A percentile compares a stretch with the other conserved stretches of the same genome.
Conservation (phyloP, 306 rosid species). For the Malus fusca region DNA sequence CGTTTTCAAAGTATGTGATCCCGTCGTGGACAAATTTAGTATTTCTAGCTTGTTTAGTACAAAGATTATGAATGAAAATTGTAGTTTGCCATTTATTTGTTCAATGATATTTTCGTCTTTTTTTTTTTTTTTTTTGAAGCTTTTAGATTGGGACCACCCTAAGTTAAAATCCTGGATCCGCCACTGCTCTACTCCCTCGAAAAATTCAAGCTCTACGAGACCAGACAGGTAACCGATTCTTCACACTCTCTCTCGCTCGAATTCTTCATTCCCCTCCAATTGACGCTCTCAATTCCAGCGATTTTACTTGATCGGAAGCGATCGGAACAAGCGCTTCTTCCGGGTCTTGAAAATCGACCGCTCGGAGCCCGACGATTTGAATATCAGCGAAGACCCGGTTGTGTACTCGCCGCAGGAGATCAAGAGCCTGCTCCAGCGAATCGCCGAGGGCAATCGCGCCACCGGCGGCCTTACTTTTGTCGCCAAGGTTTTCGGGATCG, state of each 20-base stretch:
- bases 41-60: too few relatives aligned
- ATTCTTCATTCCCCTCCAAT: neutral
- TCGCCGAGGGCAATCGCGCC: slow-evolving; percentile 74
- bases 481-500: slow-evolving; percentile 73
- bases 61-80: too few relatives aligned
- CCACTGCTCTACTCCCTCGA: too few relatives aligned
- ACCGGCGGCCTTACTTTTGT: slow-evolving; percentile 75
- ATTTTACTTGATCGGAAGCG: slow-evolving; percentile 77
- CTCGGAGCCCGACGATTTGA: slow-evolving; percentile 80
- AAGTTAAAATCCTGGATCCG: too few relatives aligned
- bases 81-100: too few relatives aligned
- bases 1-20: too few relatives aligned
- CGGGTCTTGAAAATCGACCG: slow-evolving; percentile 91
- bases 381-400: slow-evolving; percentile 77
- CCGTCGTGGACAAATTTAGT: too few relatives aligned
- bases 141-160: too few relatives aligned
- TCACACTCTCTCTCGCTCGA: neutral
- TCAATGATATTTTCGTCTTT: too few relatives aligned
- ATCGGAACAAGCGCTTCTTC: slow-evolving; percentile 63
- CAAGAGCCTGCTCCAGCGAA: slow-evolving; percentile 73
- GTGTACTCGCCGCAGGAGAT: slow-evolving; percentile 78
- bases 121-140: too few relatives aligned
- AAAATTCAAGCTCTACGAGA: slow-evolving; percentile 83
- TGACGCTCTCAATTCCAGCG: slow-evolving; percentile 34
- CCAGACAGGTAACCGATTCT: slow-evolving; percentile 52